phyloP scores from a whole-genome alignment of 768 basidiomycete genomes.

The Suillus placidus region DNA sequence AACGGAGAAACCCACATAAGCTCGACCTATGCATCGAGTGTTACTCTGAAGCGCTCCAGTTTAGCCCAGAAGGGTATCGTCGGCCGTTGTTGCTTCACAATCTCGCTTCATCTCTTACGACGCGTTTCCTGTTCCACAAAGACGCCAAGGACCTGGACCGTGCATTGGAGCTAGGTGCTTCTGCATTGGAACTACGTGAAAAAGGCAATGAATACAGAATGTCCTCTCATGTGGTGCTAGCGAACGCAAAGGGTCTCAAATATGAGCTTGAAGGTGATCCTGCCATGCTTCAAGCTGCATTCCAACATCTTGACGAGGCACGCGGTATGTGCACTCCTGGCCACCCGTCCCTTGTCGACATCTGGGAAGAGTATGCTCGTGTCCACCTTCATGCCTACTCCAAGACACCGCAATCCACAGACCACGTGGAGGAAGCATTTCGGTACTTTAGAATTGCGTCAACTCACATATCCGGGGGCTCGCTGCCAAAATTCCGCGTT shows the following conservation, averaged over 20 bases:
- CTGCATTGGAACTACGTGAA: slow-evolving; percentile 19
- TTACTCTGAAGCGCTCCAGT: slow-evolving; percentile 29
- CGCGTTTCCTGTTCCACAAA: slow-evolving; percentile 21
- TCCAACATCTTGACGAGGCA: slow-evolving; percentile 28
- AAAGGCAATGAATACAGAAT: slow-evolving; percentile 22
- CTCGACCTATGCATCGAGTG: slow-evolving; percentile 28
- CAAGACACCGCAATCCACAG: slow-evolving; percentile 19
- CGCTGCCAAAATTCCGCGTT: slow-evolving; percentile 21
- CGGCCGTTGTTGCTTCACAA: slow-evolving; percentile 13
- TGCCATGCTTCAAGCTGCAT: slow-evolving; percentile 28
- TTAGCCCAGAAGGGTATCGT: slow-evolving; percentile 13
- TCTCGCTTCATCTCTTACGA: slow-evolving; percentile 21
- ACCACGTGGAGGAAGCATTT: slow-evolving; percentile 26
- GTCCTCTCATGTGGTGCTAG: neutral
- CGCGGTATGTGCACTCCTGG: slow-evolving; percentile 24
- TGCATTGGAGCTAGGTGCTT: slow-evolving; percentile 28
- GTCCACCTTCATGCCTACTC: slow-evolving; percentile 29
- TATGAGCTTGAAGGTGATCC: slow-evolving; percentile 10
- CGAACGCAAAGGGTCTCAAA: neutral
- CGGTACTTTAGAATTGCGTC: slow-evolving; percentile 28
- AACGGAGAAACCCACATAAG: slow-evolving; percentile 23
- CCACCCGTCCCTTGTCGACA: slow-evolving; percentile 23
- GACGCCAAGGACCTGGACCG: slow-evolving; percentile 25
- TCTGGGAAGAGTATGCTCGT: slow-evolving; percentile 27
- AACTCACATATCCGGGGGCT: slow-evolving; percentile 16